Base-by-base conservation (phyloP, 2,329 filamentous ascomycete genomes). In the Geosmithia flava region DNA sequence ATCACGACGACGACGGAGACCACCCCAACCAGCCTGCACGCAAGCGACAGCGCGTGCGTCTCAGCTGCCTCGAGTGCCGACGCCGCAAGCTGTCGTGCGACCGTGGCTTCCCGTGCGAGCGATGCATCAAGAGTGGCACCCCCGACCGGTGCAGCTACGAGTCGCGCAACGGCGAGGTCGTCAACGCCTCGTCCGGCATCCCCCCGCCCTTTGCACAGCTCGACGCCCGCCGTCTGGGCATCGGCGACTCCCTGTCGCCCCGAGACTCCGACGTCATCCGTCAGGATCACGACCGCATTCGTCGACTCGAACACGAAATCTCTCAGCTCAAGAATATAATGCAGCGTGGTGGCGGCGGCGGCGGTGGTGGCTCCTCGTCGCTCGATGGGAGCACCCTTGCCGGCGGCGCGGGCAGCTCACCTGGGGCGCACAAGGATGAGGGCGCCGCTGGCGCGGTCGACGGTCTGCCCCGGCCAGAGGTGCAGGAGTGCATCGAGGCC, bases 81-180 rank as follows among this genome's bases (percentile, higher is more conserved):
- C 70, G 76, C 48, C 68, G 77, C 48, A 81, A 81, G 64, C 66
- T 80, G 39, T 80, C 76, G 23, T 81, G 77, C 59, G 78, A 80
- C 60, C 68, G 77, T 51, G 76, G 77, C 58, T 70, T 79, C 54
- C 77, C 77, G 20, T 81, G 77, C 57, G 75, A 79, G 60, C 72
- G 77, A 44, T 81, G 77, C 60, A 69, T 80, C 60, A 80, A 79
- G 62, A 79, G 75, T 51, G 76, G 75, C 55, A 80, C 76, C 27
- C 71, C 76, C 19, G 76, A 79, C 47, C 69, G 72, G 16, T 80
- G 76, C 62, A 76, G 71, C 52, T 80, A 80, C 56, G 76, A 80
- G 60, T 72, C 74, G 29, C 75, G 70, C 63, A 74, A 64, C 46
- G 69, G 72, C 48, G 71, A 73, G 55, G 63, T 76, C 51, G 63